Conservation (phyloP, 495 filamentous ascomycete genomes). For the Hypoxylon cercidicola region DNA sequence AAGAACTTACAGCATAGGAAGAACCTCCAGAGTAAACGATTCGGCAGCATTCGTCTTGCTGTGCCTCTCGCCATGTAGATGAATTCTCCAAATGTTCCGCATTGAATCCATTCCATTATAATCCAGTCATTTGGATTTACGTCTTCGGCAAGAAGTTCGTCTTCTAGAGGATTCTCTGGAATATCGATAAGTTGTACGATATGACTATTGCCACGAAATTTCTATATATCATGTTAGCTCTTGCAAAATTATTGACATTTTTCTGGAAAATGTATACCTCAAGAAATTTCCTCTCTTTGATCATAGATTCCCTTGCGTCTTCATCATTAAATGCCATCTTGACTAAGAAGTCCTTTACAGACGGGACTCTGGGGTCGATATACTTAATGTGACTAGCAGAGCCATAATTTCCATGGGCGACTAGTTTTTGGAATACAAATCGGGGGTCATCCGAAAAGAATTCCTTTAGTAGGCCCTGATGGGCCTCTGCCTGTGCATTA, state of each 20-base stretch:
- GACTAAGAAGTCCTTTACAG: not conserved
- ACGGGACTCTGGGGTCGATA: not conserved
- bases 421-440: not conserved
- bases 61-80: not conserved
- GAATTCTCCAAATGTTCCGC: not conserved
- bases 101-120: not conserved
- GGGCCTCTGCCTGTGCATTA: not conserved
- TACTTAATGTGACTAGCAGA: not conserved
- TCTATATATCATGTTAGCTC: conserved; percentile 4
- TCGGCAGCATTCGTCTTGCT: not conserved
- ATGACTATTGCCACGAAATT: not conserved
- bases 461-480: not conserved
- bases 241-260: not conserved
- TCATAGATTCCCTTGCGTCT: not conserved
- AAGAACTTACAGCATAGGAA: not conserved
- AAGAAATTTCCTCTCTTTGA: not conserved
- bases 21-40: conserved; percentile 1
- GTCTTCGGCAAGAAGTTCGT: not conserved
- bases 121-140: not conserved
- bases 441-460: not conserved
- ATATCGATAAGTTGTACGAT: not conserved
- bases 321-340: not conserved
- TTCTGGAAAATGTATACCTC: not conserved
- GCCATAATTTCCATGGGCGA: not conserved
- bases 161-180: not conserved